Evolutionary conservation across 2,329 filamentous ascomycete genomes (phyloP).

Genomic region (Lizonia empirigonia): DNA sequence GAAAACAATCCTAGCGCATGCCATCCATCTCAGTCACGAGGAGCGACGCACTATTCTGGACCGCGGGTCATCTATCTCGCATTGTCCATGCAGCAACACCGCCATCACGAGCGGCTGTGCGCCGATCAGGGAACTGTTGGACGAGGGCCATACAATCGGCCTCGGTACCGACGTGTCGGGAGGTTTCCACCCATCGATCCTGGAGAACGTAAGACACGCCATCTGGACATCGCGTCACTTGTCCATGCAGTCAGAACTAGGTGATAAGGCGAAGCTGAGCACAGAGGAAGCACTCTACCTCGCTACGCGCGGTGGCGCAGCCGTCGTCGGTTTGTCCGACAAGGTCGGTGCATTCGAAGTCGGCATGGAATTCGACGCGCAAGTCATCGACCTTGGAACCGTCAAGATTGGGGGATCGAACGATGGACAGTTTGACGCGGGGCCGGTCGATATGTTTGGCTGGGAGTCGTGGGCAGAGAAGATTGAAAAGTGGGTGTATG

Average conservation of each 20-base stretch:
- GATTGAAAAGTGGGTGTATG: slow-evolving; percentile 93
- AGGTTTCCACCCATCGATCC: slow-evolving; percentile 79
- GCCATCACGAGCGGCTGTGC: slow-evolving; percentile 80
- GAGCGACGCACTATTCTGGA: slow-evolving; percentile 70
- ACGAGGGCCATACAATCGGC: slow-evolving; percentile 77
- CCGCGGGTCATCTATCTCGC: slow-evolving; percentile 70
- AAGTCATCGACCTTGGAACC: slow-evolving; percentile 71
- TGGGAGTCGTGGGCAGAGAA: slow-evolving; percentile 87
- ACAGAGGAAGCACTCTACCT: slow-evolving; percentile 87
- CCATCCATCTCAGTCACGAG: slow-evolving; percentile 71
- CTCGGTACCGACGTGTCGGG: slow-evolving; percentile 91
- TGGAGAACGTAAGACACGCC: slow-evolving; percentile 84
- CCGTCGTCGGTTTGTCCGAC: slow-evolving; percentile 74
- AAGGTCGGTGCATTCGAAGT: slow-evolving; percentile 80
- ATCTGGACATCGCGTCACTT: slow-evolving; percentile 76
- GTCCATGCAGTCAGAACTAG: slow-evolving; percentile 56
- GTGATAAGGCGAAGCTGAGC: slow-evolving; percentile 66
- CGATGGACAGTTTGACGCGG: slow-evolving; percentile 55
- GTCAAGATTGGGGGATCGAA: slow-evolving; percentile 40
- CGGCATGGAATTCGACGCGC: slow-evolving; percentile 90
- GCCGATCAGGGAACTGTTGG: slow-evolving; percentile 74
- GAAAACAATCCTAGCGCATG: slow-evolving; percentile 84
- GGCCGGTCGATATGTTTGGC: slow-evolving; percentile 86
- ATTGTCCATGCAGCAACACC: slow-evolving; percentile 88
- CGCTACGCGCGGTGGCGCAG: slow-evolving; percentile 84